Evolutionary conservation across 2,329 filamentous ascomycete species (phyloP).

Genomic region (Lachnellula hyalina): DNA sequence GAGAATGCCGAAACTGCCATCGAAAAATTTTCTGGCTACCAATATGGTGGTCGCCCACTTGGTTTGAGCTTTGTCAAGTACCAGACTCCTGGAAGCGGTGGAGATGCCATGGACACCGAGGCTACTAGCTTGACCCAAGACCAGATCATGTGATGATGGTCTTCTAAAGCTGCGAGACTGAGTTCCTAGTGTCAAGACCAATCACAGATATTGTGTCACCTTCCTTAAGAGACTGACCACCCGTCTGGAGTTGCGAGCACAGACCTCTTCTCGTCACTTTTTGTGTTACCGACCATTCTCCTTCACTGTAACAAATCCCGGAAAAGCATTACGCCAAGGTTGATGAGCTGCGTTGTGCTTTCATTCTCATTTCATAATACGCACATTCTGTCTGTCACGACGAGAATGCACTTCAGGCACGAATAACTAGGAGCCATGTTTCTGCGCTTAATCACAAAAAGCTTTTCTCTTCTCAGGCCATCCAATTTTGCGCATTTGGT

Average conservation of each 20-base stretch:
- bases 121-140: slow-evolving; percentile 84
- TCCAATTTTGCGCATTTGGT: background rate
- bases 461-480: slow-evolving; percentile 4
- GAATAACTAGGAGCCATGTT: slow-evolving; percentile 8
- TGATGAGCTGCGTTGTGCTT: background rate
- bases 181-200: background rate
- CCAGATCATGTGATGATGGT: slow-evolving; percentile 77
- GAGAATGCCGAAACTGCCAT: slow-evolving; percentile 91
- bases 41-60: slow-evolving; percentile 91
- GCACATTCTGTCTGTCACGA: slow-evolving; percentile 4
- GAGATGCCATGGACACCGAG: slow-evolving; percentile 73
- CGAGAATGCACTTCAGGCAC: slow-evolving; percentile 2
- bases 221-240: background rate
- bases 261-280: background rate
- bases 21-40: slow-evolving; percentile 94
- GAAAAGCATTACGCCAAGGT: slow-evolving; percentile 1
- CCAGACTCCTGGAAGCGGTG: slow-evolving; percentile 58
- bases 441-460: slow-evolving; percentile 17
- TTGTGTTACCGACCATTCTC: background rate
- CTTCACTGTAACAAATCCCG: slow-evolving; percentile 1
- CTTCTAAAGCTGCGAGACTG: background rate
- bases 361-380: slow-evolving; percentile 4
- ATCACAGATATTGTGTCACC: background rate
- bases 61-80: slow-evolving; percentile 94
- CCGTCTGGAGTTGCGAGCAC: background rate